A percentile compares a stretch with the other conserved stretches of the same genome.
Conservation (phyloP, 129 eudicot species). For the Heracleum sosnowskyi region DNA sequence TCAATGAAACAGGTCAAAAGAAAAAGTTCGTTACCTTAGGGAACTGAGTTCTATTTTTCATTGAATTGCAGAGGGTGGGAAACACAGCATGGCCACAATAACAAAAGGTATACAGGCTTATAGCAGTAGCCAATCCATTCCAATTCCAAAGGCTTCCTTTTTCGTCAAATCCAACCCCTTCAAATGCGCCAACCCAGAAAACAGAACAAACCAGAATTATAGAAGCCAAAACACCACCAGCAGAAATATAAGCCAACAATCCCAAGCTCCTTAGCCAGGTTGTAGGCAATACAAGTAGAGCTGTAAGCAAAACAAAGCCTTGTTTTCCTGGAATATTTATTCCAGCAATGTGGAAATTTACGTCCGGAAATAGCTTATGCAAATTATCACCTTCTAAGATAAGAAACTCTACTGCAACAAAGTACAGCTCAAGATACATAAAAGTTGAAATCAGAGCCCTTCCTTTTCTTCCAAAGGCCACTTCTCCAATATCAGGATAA, state of each 20-base stretch:
- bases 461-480: constrained; percentile 58
- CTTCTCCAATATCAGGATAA: constrained; percentile 53
- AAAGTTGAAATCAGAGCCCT: constrained; percentile 37
- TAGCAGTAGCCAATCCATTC: constrained; percentile 43
- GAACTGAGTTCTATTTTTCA: constrained; percentile 48
- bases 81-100: constrained; percentile 68
- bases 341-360: constrained; percentile 22
- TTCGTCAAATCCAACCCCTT: constrained; percentile 50
- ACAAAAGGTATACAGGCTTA: constrained; percentile 53
- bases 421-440: constrained; percentile 53
- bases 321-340: constrained; percentile 30
- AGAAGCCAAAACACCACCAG: constrained; percentile 53
- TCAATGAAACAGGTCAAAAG: not conserved
- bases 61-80: constrained; percentile 49
- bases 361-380: constrained; percentile 35
- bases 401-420: constrained; percentile 60
- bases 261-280: constrained; percentile 46
- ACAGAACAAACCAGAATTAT: constrained; percentile 40
- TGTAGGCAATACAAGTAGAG: constrained; percentile 43
- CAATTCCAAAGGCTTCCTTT: constrained; percentile 37
- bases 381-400: constrained; percentile 43
- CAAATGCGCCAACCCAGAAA: constrained; percentile 49
- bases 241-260: constrained; percentile 45
- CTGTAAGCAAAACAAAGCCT: constrained; percentile 35
- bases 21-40: constrained; percentile 30